phyloP scores from a whole-genome alignment of 2,329 filamentous ascomycete species.

The Xylariaceae sp. region DNA sequence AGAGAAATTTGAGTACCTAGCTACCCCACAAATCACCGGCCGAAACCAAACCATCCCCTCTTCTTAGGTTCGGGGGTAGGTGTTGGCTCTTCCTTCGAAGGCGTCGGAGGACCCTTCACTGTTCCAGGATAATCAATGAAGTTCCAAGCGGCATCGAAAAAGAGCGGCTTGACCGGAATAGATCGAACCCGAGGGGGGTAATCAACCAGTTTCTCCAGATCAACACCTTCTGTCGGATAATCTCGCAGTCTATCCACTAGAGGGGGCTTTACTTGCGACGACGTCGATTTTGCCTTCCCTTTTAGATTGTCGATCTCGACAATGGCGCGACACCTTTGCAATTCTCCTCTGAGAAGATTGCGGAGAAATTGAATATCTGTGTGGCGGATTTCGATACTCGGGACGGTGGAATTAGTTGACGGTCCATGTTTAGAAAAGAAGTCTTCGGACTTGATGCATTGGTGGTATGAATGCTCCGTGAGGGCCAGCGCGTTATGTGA shows the following conservation, averaged over 20 bases:
- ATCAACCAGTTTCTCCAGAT: conserved; percentile 74
- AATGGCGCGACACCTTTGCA: conserved; percentile 76
- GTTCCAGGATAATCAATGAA: conserved; percentile 87
- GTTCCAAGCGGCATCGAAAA: conserved; percentile 96
- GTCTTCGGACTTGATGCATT: conserved; percentile 48
- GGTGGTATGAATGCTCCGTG: conserved; percentile 63
- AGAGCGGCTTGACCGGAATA: conserved; percentile 89
- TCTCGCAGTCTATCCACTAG: conserved; percentile 69
- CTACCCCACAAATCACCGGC: conserved; percentile 35
- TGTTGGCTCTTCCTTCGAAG: conserved; percentile 32
- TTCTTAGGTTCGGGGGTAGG: conserved; percentile 46
- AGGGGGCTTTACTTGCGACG: conserved; percentile 46
- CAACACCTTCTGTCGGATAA: conserved; percentile 65
- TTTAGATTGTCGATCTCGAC: conserved; percentile 71
- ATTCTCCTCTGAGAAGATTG: conserved; percentile 60
- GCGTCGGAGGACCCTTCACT: conserved; percentile 30
- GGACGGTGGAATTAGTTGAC: conserved; percentile 41
- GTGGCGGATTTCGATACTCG: conserved; percentile 62
- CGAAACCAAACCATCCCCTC: conserved; percentile 75
- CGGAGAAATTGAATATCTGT: conserved; percentile 55
- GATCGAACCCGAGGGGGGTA: conserved; percentile 80
- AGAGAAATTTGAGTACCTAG: conserved; percentile 5
- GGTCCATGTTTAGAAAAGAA: conserved; percentile 38
- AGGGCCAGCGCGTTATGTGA: conserved; percentile 79
- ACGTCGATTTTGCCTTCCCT: conserved; percentile 39